Conservation (phyloP, 345 rosid species). For the Citrus sp. region DNA sequence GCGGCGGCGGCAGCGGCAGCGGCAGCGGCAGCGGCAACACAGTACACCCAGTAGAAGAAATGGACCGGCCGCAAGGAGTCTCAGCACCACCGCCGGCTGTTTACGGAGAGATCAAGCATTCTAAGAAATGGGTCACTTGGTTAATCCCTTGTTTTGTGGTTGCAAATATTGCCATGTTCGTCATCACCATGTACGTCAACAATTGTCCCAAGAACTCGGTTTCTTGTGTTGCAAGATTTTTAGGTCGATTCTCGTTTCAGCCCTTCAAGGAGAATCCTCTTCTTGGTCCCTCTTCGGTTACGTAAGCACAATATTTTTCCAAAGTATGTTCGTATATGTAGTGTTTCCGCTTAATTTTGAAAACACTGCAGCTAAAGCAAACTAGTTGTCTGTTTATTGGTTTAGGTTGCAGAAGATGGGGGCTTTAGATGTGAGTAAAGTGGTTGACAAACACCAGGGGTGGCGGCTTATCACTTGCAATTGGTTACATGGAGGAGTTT, state of each 20-base stretch:
- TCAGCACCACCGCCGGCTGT: constrained; percentile 28
- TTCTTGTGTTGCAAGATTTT: constrained; percentile 61
- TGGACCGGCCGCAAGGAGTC: constrained; percentile 18
- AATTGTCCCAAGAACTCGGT: constrained; percentile 75
- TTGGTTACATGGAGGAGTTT: constrained; percentile 91
- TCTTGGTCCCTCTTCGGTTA: constrained; percentile 79
- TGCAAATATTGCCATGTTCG: constrained; percentile 61
- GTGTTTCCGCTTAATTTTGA: neutral
- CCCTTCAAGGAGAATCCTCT: constrained; percentile 86
- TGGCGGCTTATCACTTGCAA: constrained; percentile 87
- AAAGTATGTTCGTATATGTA: neutral
- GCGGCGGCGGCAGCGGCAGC: constrained; percentile 11
- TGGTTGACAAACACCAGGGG: constrained; percentile 60
- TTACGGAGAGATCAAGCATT: constrained; percentile 51
- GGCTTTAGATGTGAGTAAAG: constrained; percentile 58
- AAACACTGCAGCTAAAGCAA: neutral
- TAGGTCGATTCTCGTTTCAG: constrained; percentile 93
- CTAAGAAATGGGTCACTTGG: constrained; percentile 77
- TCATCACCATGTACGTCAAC: constrained; percentile 86
- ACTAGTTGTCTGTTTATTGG: neutral
- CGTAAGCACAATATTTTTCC: constrained; percentile 39
- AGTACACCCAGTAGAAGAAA: constrained; percentile 47
- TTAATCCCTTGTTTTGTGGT: constrained; percentile 68
- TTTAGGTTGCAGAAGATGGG: constrained; percentile 76
- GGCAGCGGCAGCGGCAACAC: constrained; percentile 7